Evolutionary conservation across 371 early-diverging fungal species (phyloP), one percentile per base, ranked within the genome.

Genomic region (Mortierella sp.): DNA sequence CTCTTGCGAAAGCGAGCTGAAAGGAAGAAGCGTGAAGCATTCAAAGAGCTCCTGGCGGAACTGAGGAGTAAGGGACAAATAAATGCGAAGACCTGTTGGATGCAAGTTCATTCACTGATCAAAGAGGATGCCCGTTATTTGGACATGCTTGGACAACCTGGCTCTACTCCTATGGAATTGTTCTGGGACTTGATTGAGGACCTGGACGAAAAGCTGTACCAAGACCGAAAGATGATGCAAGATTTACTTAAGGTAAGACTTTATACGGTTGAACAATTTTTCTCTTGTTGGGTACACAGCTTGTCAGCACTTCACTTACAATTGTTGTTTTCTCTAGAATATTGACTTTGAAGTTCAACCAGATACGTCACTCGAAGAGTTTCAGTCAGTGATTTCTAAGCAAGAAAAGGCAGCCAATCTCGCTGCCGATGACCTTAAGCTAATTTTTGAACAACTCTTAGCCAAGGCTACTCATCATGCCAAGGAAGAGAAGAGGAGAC

Each of bases 181-280:
- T 97, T 97, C 76, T 97, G 96, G 93, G 98, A 98, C 79, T 65
- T 90, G 16, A 83, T 97, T 24, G 93, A 95, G 71, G 91, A 91
- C 50, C 77, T 97, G 16, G 94, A 96, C 57, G 95, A 96, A 41
- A 85, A 87, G 38, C 83, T 92, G 13, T 91, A 94, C 77, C 85
- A 88, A 22, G 89, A 94, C 38, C 90, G 94, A 47, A 93, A 94
- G 70, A 76, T 84, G 11, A 84, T 97, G 0, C 89, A 92, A 55
- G 89, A 88, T 50, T 69, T 85, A 19, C 79, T 90, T 36, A 91
- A 87, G 83, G 88, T 77, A 70, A 59, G 58, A 40, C 16, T 10
- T 40, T 10, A 24, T 15, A 36, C 13, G n/a, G n/a, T 57, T 21
- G 5, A 19, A 16, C 19, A 59, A 28, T 16, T 28, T 33, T 24